Conservation (phyloP, 1,139 yeast genomes). For the Geotrichum fermentans region DNA sequence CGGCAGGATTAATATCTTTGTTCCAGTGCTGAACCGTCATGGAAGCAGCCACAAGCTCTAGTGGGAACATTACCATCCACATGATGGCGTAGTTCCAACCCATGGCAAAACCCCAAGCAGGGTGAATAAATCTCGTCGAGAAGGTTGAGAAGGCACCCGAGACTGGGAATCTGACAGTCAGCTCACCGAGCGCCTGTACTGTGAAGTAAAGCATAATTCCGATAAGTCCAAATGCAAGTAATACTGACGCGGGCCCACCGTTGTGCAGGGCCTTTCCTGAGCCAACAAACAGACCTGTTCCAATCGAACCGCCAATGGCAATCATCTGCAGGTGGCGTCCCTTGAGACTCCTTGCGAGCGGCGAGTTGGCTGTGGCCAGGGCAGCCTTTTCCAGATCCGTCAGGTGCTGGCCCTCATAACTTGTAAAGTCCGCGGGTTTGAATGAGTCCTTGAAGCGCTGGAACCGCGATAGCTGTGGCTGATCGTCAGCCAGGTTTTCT, state of each 20-base stretch:
- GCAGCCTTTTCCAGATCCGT: conserved; percentile 30
- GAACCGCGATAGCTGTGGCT: conserved; percentile 24
- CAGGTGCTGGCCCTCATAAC: conserved; percentile 26
- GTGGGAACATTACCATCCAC: conserved; percentile 70
- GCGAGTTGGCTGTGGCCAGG: conserved; percentile 36
- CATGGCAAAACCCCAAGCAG: conserved; percentile 77
- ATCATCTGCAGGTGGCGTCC: conserved; percentile 60
- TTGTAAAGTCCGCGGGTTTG: conserved; percentile 26
- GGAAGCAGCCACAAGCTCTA: conserved; percentile 74
- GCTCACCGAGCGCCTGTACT: conserved; percentile 80
- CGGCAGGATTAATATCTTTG: conserved; percentile 53
- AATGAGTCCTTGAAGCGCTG: conserved; percentile 31
- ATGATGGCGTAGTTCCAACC: conserved; percentile 78
- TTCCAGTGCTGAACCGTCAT: conserved; percentile 66
- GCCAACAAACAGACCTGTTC: conserved; percentile 74
- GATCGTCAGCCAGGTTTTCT: conserved; percentile 43
- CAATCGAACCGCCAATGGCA: conserved; percentile 80
- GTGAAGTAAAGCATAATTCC: conserved; percentile 67
- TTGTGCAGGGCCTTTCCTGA: conserved; percentile 59
- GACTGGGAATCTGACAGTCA: conserved; percentile 74
- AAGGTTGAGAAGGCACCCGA: conserved; percentile 75
- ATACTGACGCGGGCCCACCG: conserved; percentile 79
- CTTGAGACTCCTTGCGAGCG: conserved; percentile 42
- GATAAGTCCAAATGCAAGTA: conserved; percentile 66
- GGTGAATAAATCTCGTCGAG: conserved; percentile 64